phyloP scores from a whole-genome alignment of 805 yeast genomes.

The Candida andamanensis region DNA sequence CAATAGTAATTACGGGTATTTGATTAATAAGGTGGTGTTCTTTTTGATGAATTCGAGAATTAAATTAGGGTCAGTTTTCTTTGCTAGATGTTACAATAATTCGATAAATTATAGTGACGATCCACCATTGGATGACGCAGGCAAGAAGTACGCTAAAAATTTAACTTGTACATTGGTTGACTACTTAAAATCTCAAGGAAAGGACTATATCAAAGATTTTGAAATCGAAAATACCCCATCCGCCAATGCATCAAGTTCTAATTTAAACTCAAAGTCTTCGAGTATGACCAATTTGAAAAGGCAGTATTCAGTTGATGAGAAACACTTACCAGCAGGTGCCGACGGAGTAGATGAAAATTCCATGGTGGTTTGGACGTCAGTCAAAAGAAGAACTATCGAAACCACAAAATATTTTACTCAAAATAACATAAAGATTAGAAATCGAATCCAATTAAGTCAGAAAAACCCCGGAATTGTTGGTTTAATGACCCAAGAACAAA shows the following conservation, averaged over 20 bases:
- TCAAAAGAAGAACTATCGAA: constrained; percentile 76
- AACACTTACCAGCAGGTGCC: constrained; percentile 43
- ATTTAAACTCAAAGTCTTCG: constrained; percentile 2
- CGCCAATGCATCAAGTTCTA: constrained; percentile 3
- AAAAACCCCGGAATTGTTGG: constrained; percentile 87
- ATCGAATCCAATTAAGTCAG: constrained; percentile 80
- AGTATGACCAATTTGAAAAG: constrained; percentile 3
- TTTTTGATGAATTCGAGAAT: constrained; percentile 88
- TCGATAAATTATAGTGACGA: constrained; percentile 64
- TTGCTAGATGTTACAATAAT: constrained; percentile 72
- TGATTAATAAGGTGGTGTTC: constrained; percentile 85
- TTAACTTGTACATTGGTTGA: constrained; percentile 53
- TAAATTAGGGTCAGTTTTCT: constrained; percentile 84
- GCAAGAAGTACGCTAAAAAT: constrained; percentile 59
- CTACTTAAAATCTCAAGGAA: constrained; percentile 32
- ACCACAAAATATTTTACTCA: constrained; percentile 59
- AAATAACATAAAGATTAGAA: constrained; percentile 60
- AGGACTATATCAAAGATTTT: constrained; percentile 15
- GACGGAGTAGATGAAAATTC: constrained; percentile 59
- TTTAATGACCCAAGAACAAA: constrained; percentile 56
- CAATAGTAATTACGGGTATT: constrained; percentile 79
- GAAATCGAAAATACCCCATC: constrained; percentile 7
- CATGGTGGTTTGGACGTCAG: constrained; percentile 92
- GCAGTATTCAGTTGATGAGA: constrained; percentile 28
- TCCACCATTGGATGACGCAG: constrained; percentile 75